Evolutionary conservation across 176 grass and related monocot genomes (phyloP), one percentile per base, ranked within the genome.

Genomic region (Cenchrus purpureus): DNA sequence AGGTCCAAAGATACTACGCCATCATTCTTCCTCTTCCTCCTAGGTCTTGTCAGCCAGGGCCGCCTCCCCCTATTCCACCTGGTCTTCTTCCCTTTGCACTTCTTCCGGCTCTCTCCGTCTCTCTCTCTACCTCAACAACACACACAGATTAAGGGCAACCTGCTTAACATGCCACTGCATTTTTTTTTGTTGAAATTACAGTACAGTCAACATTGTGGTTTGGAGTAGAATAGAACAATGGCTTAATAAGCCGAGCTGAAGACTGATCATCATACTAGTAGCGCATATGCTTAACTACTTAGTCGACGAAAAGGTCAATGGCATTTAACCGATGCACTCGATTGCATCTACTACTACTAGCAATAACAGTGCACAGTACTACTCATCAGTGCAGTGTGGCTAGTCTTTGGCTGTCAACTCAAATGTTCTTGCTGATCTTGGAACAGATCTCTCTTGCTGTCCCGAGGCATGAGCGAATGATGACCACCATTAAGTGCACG

Each of bases 381-480:
- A 32, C 31, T 32, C 31, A 32, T 32, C 31, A 32, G 22, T 8
- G 7, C 14, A 32, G 50, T 14, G 20, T 5, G 13, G 68, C 12
- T 32, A 46, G 40, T 29, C n/a, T 62, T 43, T 82, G 50, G 74
- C 57, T 90, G 63, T 77, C 88, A 72, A 78, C 66, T 86, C 78
- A 71, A 82, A 82, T 61, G 45, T 69, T 8, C 52, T 55, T 20
- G 77, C 51, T 74, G 82, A 74, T 75, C 76, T 53, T 53, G 64
- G 12, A 81, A 12, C 51, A 58, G 78, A 76, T 75, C 62, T 20
- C 3, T 87, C 11, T 50, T 82, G 13, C 69, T 25, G 69, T 82
- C 61, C 79, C 85, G 45, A 76, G 78, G 19, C 49, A 13, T 42
- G 7, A 59, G 0, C 85, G 16, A 50, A 76, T 82, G 70, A 87